phyloP scores from a whole-genome alignment of 1,139 yeast genomes.

The Kodamaea sp. region DNA sequence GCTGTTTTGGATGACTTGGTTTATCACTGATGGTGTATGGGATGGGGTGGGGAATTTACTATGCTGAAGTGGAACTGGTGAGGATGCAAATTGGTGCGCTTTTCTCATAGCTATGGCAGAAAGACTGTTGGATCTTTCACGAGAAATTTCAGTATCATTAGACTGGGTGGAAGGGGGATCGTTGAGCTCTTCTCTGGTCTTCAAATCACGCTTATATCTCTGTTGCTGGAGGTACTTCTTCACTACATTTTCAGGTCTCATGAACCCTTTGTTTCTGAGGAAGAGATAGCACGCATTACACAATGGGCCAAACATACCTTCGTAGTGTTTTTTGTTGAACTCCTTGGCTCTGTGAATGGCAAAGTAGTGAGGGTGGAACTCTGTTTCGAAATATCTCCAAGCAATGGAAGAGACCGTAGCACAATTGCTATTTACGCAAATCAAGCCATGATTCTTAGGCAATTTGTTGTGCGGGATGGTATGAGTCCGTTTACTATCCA shows the following conservation, averaged over 20 bases:
- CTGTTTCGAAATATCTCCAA: constrained; percentile 51
- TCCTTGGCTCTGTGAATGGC: constrained; percentile 40
- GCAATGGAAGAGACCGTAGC: constrained; percentile 41
- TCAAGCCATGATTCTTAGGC: constrained; percentile 42
- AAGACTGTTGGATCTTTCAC: constrained; percentile 16
- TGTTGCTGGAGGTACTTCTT: constrained; percentile 51
- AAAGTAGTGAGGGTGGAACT: constrained; percentile 40
- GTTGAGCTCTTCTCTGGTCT: constrained; percentile 25
- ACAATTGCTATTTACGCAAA: constrained; percentile 48
- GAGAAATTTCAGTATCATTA: constrained; percentile 5
- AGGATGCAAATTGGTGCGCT: constrained; percentile 25
- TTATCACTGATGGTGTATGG: constrained; percentile 47
- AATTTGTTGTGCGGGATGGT: constrained; percentile 42
- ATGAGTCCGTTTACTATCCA: constrained; percentile 48
- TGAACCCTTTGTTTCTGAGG: constrained; percentile 50
- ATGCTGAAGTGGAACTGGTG: constrained; percentile 23
- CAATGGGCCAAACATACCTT: constrained; percentile 53
- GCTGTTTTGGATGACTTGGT: constrained; percentile 39
- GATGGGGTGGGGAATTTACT: constrained; percentile 44
- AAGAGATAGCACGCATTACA: constrained; percentile 54
- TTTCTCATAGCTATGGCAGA: constrained; percentile 21
- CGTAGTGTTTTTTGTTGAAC: constrained; percentile 44
- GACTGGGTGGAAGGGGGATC: constrained; percentile 1
- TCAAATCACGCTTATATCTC: constrained; percentile 38
- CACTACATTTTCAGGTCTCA: constrained; percentile 52